Evolutionary conservation across 2,329 filamentous ascomycete genomes (phyloP).

Genomic region (Colletotrichum chlorophyti): DNA sequence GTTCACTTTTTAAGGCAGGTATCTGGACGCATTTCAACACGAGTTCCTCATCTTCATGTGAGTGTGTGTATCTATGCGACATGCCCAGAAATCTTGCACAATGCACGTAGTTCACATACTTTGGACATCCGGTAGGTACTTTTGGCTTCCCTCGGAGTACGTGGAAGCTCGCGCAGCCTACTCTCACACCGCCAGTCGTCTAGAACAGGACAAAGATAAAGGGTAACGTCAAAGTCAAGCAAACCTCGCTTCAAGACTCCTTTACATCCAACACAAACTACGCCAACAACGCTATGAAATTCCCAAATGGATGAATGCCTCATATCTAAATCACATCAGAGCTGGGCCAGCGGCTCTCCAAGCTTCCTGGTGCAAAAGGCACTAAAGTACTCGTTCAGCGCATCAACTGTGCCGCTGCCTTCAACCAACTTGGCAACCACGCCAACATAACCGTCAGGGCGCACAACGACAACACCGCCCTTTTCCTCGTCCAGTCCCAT

Average conservation of each 20-base stretch:
- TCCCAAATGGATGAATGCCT: background rate
- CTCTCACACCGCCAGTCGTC: no score
- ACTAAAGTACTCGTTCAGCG: slow-evolving; percentile 82
- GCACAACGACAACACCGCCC: slow-evolving; percentile 82
- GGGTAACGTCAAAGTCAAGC: no score
- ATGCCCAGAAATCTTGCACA: no score
- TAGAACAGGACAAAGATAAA: no score
- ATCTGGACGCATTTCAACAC: no score
- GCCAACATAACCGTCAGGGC: slow-evolving; percentile 88
- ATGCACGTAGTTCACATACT: background rate
- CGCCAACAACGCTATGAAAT: background rate
- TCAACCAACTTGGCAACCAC: slow-evolving; percentile 76
- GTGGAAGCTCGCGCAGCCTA: no score
- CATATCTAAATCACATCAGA: slow-evolving; percentile 36
- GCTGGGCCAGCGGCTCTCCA: slow-evolving; percentile 45
- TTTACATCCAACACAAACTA: background rate
- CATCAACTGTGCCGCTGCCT: slow-evolving; percentile 80
- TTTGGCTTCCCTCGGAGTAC: no score
- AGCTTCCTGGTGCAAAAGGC: slow-evolving; percentile 71
- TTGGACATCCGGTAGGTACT: background rate
- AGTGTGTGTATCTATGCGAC: no score
- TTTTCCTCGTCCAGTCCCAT: slow-evolving; percentile 78
- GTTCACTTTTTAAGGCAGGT: no score
- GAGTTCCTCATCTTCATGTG: no score
- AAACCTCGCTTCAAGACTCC: no score